Evolutionary conservation across 306 rosid genomes (phyloP).

Genomic region (Quercus bicolor): DNA sequence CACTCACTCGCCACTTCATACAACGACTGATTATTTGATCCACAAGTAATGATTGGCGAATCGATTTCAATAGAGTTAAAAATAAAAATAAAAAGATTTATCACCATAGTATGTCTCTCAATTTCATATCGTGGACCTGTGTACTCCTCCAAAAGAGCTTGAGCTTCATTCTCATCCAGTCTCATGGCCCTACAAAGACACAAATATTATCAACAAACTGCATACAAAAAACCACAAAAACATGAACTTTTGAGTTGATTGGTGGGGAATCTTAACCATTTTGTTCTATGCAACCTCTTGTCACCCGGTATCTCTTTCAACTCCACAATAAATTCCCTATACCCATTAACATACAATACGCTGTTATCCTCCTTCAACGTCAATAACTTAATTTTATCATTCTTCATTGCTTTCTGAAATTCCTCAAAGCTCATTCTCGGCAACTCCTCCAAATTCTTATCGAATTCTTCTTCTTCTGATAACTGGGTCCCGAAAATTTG

Average conservation of each 20-base stretch:
- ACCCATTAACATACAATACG: slow-evolving; percentile 21
- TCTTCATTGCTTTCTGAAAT: slow-evolving; percentile 57
- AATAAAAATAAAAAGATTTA: slow-evolving; percentile 12
- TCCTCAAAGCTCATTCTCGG: slow-evolving; percentile 76
- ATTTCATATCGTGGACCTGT: slow-evolving; percentile 75
- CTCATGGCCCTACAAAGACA: slow-evolving; percentile 58
- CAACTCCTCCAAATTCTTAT: slow-evolving; percentile 41
- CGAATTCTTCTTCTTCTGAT: slow-evolving; percentile 76
- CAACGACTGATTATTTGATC: slow-evolving; percentile 3
- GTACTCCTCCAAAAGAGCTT: slow-evolving; percentile 61
- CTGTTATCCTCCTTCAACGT: slow-evolving; percentile 58
- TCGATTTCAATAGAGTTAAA: slow-evolving; percentile 9
- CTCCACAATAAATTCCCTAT: slow-evolving; percentile 59
- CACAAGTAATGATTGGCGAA: slow-evolving; percentile 2
- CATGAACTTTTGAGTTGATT: not conserved
- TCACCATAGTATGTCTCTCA: slow-evolving; percentile 67
- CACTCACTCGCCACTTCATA: not conserved
- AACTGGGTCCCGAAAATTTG: slow-evolving; percentile 57
- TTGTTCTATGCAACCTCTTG: slow-evolving; percentile 80
- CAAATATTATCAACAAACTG: slow-evolving; percentile 11
- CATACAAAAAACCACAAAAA: slow-evolving; percentile 16
- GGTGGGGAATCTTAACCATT: slow-evolving; percentile 52
- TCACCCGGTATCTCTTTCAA: slow-evolving; percentile 86
- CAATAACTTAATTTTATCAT: slow-evolving; percentile 58
- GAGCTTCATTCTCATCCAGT: slow-evolving; percentile 53